Evolutionary conservation across 2,329 filamentous ascomycete species (phyloP), one percentile per base, ranked within the genome.

Genomic region (Metarhizium brunneum): DNA sequence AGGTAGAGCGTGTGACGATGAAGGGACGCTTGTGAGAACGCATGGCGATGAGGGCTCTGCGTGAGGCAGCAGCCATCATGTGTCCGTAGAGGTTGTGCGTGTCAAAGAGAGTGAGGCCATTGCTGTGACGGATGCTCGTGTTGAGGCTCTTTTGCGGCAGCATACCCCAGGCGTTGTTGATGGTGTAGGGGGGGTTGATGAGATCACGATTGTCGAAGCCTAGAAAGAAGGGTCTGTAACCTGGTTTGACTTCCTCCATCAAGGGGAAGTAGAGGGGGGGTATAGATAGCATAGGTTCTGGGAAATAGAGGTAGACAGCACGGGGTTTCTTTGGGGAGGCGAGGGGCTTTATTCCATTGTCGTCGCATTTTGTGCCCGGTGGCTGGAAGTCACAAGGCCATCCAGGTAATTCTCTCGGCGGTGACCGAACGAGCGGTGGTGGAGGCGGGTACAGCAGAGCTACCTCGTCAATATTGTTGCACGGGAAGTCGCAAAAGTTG

Each of bases 51-150:
- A 92, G 88, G 1, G 88, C 84, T 13, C 77, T 69, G 53, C 82
- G 79, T 0, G 85, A 87, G 4, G 81, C 73, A 18, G 76, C 70
- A 1, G 84, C 86, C 87, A 91, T 92, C 83, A 89, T 84, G 7
- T 81, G 80, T 1, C 88, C 88, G 66, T 88, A 90, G 1, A 91
- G 69, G 62, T 91, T 91, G 67, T 92, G 88, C 0, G 84, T 87
- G 61, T 92, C 88, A 64, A 88, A 90, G 68, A 88, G 82, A 20
- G 76, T 74, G 42, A 84, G 72, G 1, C 86, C 86, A 56, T 87
- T 84, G 47, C 82, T 76, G 66, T 90, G 86, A 8, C 85, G 77
- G 8, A 89, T 71, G 64, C 89, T 80, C 0, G 86, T 87, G 59
- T 82, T 76, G 54, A 89, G 80, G 0, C 87, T 85, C 63, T 81